Evolutionary conservation across 768 basidiomycete species (phyloP), one percentile per base, ranked within the genome.

Genomic region (Fistulinella prunicolor): DNA sequence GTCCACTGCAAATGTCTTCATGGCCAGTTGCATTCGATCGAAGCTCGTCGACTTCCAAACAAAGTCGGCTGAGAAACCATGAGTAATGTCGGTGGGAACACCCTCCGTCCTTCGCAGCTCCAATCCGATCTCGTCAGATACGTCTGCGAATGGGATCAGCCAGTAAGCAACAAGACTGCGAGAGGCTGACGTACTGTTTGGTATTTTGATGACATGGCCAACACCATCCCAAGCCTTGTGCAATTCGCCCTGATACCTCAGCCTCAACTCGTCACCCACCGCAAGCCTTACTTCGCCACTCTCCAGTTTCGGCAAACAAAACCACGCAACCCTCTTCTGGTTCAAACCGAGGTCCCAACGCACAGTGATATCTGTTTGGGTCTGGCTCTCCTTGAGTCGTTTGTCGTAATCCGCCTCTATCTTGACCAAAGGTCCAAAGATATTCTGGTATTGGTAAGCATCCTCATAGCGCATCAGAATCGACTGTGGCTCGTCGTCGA

Each of bases 31-130:
- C 96, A 99, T 99, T 41, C 96, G 80, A 67, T 99, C 96, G 61
- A 99, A 99, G 67, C 95, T 98, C 1, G 96, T 99, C 5, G 94
- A 94, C 70, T 99, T 99, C 96, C 96, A 99, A 5, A 99, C 95
- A 61, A 98, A 99, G 67, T 99, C 96, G n/a, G 87, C 96, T 0
- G 90, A 85, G 61, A 96, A 98, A 58, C 91, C 90, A 63, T 94
- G 92, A 0, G 92, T 93, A 69, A 92, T 82, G 26, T 98, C 95
- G 16, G 86, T 82, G 6, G 96, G 96, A 7, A 95, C 94, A 14
- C 92, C 92, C 56, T 98, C 95, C 2, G 89, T 83, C 39, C 88
- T 77, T 48, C 93, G 77, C 21, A 99, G 74, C 66, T 99, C 96
- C 56, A 99, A 73, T 2, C 86, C 95, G 67, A 99, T 94, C 71